Base-by-base conservation (phyloP, 495 filamentous ascomycete species). In the Xylaria palmicola region DNA sequence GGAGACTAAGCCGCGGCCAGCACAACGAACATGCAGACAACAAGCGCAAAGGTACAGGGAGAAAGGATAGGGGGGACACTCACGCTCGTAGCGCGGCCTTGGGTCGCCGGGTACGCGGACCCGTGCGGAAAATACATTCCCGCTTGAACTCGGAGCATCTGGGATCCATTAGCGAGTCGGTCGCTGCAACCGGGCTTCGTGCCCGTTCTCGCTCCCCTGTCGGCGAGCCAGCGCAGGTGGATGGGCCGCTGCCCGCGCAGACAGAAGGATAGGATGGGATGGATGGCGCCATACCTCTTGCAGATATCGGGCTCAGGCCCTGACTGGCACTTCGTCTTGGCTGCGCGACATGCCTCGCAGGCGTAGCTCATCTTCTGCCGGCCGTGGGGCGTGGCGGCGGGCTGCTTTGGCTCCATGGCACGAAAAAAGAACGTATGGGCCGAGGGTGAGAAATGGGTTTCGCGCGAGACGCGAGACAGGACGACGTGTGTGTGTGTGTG, bases 101-200 rank as follows among this genome's bases (percentile, higher is more conserved):
- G 10, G 74, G 70, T 34, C 78, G 68, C 40, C 78, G 65, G 27
- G 72, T 79, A 22, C 77, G 70, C 0, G 78, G 78, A 17, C 74
- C 76, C 1, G 76, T 77, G 57, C 77, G 75, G 62, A 75, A 79
- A 43, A 81, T 68, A 52, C 78, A 81, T 65, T 81, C 78, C 56
- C 77, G 66, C 59, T 80, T 80, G 55, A 74, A 77, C 43, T 77
- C 77, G 54, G 72, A 72, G 62, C 78, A 81, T 62, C 78, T 81
- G 52, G 9, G 30, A 47, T 61, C 30, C 27, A 47, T 10, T n/a
- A 30, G 20, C 4, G 13, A 50, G 34, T 49, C 30, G 50, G 41
- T n/a, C n/a, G n/a, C n/a, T n/a, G n/a, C n/a, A n/a, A n/a, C n/a
- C n/a, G n/a, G n/a, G n/a, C n/a, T n/a, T n/a, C n/a, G n/a, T n/a